These are phyloP conservation scores for Ustilago vetiveriae DNA, from an alignment of 1,284 basidiomycete genomes.

Conservation along the genomic window DNA sequence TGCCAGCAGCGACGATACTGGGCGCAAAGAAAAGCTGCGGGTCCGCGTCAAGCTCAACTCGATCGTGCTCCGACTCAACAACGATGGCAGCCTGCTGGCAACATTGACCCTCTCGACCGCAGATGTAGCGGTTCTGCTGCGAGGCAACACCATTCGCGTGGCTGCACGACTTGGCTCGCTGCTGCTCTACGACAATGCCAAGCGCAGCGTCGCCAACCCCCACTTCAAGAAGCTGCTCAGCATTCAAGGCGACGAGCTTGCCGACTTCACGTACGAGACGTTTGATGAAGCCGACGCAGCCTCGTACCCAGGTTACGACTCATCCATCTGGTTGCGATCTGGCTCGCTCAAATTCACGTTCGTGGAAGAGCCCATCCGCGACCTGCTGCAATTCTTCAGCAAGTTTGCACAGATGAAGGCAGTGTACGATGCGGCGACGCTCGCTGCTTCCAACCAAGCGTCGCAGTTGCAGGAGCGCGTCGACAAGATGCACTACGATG, in stretches of 20 bases:
- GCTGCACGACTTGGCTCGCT: constrained; percentile 87
- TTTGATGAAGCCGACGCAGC: constrained; percentile 75
- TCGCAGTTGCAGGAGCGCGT: constrained; percentile 72
- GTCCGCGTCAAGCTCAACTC: constrained; percentile 87
- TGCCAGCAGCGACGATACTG: constrained; percentile 17
- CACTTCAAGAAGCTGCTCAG: constrained; percentile 86
- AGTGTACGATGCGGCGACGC: constrained; percentile 92
- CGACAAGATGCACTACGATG: constrained; percentile 85
- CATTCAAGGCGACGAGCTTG: constrained; percentile 94
- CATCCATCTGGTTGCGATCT: constrained; percentile 83
- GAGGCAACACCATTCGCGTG: constrained; percentile 80
- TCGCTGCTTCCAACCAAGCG: constrained; percentile 89
- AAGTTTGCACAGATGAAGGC: constrained; percentile 82
- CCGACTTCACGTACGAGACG: constrained; percentile 94
- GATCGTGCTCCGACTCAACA: constrained; percentile 84
- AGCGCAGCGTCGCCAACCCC: constrained; percentile 71
- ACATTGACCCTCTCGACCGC: constrained; percentile 92
- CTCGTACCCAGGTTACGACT: constrained; percentile 83
- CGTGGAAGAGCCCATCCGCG: constrained; percentile 84
- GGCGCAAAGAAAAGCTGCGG: constrained; percentile 75
- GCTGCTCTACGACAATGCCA: constrained; percentile 80
- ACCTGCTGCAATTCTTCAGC: constrained; percentile 83
- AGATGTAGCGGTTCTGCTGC: constrained; percentile 82
- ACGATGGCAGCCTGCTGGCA: constrained; percentile 78
- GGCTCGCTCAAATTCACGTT: constrained; percentile 91